Conservation (phyloP, 23 red algal genomes). For the Gracilaria domingensis region DNA sequence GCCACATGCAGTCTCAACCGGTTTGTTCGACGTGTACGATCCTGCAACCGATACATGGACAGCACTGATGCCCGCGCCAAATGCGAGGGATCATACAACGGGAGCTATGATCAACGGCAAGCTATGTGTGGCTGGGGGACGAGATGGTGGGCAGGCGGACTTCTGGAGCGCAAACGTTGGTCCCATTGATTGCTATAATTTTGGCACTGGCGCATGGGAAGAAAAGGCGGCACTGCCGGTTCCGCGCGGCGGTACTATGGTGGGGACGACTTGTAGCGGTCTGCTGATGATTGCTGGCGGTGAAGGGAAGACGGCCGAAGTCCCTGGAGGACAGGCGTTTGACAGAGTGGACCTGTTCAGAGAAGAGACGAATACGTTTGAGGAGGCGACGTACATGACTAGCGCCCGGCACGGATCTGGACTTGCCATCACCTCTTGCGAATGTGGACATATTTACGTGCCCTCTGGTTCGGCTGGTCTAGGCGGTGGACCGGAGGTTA, state of each 20-base stretch:
- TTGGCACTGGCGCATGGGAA: constrained; percentile 59
- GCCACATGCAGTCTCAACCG: constrained; percentile 43
- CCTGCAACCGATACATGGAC: constrained; percentile 39
- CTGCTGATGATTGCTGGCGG: constrained; percentile 73
- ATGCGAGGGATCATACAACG: constrained; percentile 59
- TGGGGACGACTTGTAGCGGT: constrained; percentile 44
- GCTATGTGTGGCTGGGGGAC: constrained; percentile 65
- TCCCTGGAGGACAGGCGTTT: constrained; percentile 39
- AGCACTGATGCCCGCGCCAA: constrained; percentile 22
- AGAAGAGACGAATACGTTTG: constrained; percentile 30
- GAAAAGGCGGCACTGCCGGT: constrained; percentile 34
- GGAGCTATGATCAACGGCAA: constrained; percentile 61
- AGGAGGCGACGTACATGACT: constrained; percentile 47
- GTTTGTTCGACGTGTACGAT: constrained; percentile 69
- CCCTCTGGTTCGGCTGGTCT: constrained; percentile 50
- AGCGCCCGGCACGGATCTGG: constrained; percentile 58
- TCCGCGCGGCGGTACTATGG: constrained; percentile 52
- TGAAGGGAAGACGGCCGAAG: constrained; percentile 50
- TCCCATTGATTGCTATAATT: constrained; percentile 60
- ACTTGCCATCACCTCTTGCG: constrained; percentile 54
- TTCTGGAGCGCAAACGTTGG: constrained; percentile 72
- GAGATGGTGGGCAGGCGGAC: constrained; percentile 44
- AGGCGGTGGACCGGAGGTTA: constrained; percentile 64
- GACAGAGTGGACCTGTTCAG: constrained; percentile 53
- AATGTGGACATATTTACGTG: constrained; percentile 69